Base-by-base conservation (phyloP, 2,329 filamentous ascomycete species). In the Cladosporium austrohemisphaericum region DNA sequence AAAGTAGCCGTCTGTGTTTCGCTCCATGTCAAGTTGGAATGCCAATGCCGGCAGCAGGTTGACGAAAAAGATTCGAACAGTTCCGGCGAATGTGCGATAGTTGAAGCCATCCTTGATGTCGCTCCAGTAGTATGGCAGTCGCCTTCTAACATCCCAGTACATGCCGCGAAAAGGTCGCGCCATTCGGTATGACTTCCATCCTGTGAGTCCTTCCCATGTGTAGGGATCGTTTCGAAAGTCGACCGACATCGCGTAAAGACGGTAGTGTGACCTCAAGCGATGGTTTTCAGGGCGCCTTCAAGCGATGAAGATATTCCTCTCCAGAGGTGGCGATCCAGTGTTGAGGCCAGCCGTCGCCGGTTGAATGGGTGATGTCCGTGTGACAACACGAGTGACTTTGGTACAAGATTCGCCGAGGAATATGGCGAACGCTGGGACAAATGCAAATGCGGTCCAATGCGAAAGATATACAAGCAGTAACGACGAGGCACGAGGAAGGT, bases 1-100 rank as follows among this genome's bases (percentile, higher is more conserved):
- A 53, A 74, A 80, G 64, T 77, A 79, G 14, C 71, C 68, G 19
- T 71, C 73, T 1, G 78, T 81, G 13, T 75, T 69, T 5, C 77
- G 71, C 48, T 75, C 72, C 76, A 81, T 81, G 59, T 82, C 78
- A 14, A 81, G 65, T 2, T 75, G 75, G 55, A 79, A 82, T 2
- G 79, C 79, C 3, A 82, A 67, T 0, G 79, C 79, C 4, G 79
- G 79, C 3, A 82, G 69, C 1, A 82, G 67, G 52, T 78, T 77
- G 57, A 80, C 76, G 63, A 81, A 81, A 63, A 80, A 80, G 66
- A 81, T 81, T 2, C 76, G 74, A 9, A 81, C 65, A 0, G 74
- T 79, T 51, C 73, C 77, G 5, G 77, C 76, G 32, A 80, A 64
- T 3, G 73, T 76, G 13, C 77, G 68, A 56, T 81, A 81, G 4